A percentile compares a stretch with the other conserved stretches of the same genome.
phyloP scores from a whole-genome alignment of 2,329 filamentous ascomycete genomes.

The Niveomyces coronatus region DNA sequence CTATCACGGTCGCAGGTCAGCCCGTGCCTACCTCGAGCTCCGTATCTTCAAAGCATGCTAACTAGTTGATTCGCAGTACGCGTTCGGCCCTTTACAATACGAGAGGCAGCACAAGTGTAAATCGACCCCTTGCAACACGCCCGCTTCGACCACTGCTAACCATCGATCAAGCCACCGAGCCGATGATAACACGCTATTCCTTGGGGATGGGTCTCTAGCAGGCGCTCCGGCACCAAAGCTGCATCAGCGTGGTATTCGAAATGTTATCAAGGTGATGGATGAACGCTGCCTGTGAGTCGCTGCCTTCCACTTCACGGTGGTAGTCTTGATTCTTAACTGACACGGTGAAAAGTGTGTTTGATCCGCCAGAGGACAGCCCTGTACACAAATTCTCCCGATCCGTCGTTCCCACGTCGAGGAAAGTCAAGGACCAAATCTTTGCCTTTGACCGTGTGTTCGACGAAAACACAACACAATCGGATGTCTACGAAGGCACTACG shows the following conservation, averaged over 20 bases:
- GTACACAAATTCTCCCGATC: constrained; percentile 79
- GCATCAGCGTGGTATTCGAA: constrained; percentile 73
- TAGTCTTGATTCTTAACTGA: neutral
- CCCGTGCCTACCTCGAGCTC: neutral
- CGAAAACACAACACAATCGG: constrained; percentile 81
- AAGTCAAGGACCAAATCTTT: constrained; percentile 95
- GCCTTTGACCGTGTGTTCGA: constrained; percentile 96
- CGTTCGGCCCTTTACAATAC: constrained; percentile 67
- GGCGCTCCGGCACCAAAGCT: constrained; percentile 75
- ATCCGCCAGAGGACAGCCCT: constrained; percentile 89
- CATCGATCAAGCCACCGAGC: constrained; percentile 39
- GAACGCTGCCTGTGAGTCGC: constrained; percentile 80
- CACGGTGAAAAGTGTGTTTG: constrained; percentile 62
- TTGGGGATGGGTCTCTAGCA: constrained; percentile 96
- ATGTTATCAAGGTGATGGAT: constrained; percentile 93
- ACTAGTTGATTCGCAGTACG: constrained; percentile 41
- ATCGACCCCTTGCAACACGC: constrained; percentile 15
- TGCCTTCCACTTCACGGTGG: neutral
- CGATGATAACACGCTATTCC: constrained; percentile 82
- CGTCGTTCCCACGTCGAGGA: constrained; percentile 74
- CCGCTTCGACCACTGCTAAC: constrained; percentile 11
- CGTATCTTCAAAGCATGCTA: constrained; percentile 2
- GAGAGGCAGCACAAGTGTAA: constrained; percentile 86
- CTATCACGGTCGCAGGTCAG: constrained; percentile 49
- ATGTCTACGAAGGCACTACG: constrained; percentile 92